Conservation (phyloP, 179 eudicot genomes). For the Vitellaria paradoxa region DNA sequence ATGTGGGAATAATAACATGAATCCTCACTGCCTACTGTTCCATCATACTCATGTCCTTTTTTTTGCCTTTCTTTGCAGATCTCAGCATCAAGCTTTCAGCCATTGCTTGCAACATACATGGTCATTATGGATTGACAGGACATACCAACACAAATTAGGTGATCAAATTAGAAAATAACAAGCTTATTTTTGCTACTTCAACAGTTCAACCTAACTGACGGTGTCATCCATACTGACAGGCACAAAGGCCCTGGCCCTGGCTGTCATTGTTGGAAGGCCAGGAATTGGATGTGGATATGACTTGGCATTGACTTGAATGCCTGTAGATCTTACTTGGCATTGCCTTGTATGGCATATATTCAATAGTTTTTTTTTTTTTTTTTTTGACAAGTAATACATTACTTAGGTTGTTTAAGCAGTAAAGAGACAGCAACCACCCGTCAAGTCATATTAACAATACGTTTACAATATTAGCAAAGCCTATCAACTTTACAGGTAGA, state of each 20-base stretch:
- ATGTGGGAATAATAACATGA: not conserved
- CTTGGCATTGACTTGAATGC: not conserved
- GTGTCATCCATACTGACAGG: not conserved
- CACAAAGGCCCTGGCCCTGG: not conserved
- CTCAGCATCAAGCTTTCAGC: not conserved
- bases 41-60: not conserved
- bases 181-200: not conserved
- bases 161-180: not conserved
- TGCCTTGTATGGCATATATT: no score
- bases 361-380: no score
- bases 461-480: not conserved
- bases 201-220: not conserved
- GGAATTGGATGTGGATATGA: not conserved
- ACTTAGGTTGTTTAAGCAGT: not conserved
- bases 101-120: not conserved
- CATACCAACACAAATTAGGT: not conserved
- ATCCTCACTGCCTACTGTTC: not conserved
- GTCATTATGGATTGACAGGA: not conserved
- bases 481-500: no score
- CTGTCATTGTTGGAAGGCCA: not conserved
- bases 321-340: not conserved
- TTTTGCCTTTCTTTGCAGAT: not conserved
- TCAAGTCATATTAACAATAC: not conserved
- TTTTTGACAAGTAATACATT: no score
- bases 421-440: not conserved